Conservation (phyloP, 108 stramenopile species). For the Cyclostephanos invisitatus region DNA sequence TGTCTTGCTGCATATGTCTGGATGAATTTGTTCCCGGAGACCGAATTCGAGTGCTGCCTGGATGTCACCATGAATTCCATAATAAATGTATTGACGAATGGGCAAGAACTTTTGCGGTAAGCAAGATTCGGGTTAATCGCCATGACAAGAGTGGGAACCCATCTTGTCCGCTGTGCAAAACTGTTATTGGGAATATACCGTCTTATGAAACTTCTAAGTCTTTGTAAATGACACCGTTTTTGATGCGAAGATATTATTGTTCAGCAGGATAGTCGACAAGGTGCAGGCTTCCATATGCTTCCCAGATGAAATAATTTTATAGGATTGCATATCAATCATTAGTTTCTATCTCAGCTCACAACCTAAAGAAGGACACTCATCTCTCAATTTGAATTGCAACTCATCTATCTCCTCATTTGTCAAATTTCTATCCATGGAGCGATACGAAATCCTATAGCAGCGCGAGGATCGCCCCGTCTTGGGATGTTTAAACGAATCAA, state of each 20-base stretch:
- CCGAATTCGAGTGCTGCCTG: slow-evolving; percentile 49
- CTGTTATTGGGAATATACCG: background rate
- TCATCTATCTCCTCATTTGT: slow-evolving; percentile 87
- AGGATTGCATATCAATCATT: too few relatives aligned
- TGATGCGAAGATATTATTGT: too few relatives aligned
- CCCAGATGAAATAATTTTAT: too few relatives aligned
- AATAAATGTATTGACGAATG: slow-evolving; percentile 59
- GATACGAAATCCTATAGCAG: slow-evolving; percentile 83
- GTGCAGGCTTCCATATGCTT: too few relatives aligned
- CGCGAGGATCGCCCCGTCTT: slow-evolving; percentile 73
- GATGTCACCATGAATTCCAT: slow-evolving; percentile 64
- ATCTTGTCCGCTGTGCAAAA: slow-evolving; percentile 62
- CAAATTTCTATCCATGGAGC: slow-evolving; percentile 81
- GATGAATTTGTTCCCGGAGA: slow-evolving; percentile 35
- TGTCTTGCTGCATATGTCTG: slow-evolving; percentile 59
- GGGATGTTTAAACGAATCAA: slow-evolving; percentile 81
- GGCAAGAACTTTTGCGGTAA: slow-evolving; percentile 56
- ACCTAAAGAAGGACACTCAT: too few relatives aligned
- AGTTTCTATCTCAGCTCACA: too few relatives aligned
- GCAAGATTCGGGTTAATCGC: slow-evolving; percentile 14
- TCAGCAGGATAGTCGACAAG: too few relatives aligned
- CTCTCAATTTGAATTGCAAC: slow-evolving; percentile 68
- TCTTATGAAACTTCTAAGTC: too few relatives aligned
- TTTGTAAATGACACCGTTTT: too few relatives aligned
- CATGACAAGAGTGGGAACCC: slow-evolving; percentile 41